Evolutionary conservation across 345 rosid species (phyloP), one percentile per base, ranked within the genome.

Genomic region (Aquilaria yunnanensis): DNA sequence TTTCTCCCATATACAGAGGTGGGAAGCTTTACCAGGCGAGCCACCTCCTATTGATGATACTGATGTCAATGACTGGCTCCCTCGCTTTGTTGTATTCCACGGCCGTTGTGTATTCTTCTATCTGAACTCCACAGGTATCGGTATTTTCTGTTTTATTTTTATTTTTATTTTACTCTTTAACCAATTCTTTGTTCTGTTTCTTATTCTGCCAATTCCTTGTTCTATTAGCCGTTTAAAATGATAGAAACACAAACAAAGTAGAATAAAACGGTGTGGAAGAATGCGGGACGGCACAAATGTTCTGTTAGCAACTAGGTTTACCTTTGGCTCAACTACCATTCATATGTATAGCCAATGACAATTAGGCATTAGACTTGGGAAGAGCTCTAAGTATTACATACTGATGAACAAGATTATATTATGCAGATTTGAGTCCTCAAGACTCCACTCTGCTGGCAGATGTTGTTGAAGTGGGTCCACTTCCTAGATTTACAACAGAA

Each of bases 31-130:
- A 32, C 99, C 96, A 0, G 99, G 97, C 70, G 99, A 94, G 72
- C 95, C 90, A 65, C 87, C 92, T 23, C 96, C 96, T 5, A 30
- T 90, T 67, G 99, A 94, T 58, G 99, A 94, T 78, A 63, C 77
- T 5, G 99, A 94, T 23, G 96, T 93, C 51, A 97, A 93, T 57
- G 98, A 93, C 67, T 93, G 98, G 98, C 97, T 93, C 74, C 97
- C 97, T 43, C 85, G 99, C 33, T 94, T 94, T 29, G 80, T 85
- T 61, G 99, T 94, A 56, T 97, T 94, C 74, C 96, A 94, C 4
- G 99, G 99, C 57, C 50, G 79, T 4, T 88, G 99, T 72, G 75
- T 94, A 46, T 94, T 88, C 84, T 86, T 90, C 81, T 90, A 81
- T 71, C 67, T 90, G 60, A 48, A 70, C 48, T 86, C 88, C 67